These are phyloP conservation scores for Triticum turgidum DNA, from an alignment of 176 grass and related monocot species.

Conservation along the genomic window DNA sequence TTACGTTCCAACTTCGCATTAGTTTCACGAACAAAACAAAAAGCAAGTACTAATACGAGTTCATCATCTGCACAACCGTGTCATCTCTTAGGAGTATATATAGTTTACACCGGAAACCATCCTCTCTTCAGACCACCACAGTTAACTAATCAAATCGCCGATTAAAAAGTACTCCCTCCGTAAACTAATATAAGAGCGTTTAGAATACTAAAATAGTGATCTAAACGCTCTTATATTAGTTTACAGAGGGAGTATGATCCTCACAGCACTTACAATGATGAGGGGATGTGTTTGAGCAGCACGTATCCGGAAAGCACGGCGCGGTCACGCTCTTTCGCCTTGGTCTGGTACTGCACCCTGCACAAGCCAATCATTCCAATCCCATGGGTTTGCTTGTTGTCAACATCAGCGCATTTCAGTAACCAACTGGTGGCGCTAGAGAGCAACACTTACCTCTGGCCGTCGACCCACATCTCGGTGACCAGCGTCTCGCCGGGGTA, in stretches of 20 bases:
- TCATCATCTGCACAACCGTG: neutral
- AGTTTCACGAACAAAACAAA: neutral
- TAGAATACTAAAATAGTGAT: too few species aligned
- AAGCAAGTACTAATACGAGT: neutral
- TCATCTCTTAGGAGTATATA: neutral
- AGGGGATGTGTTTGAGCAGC: conserved; percentile 64
- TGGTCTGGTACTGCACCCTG: conserved; percentile 76
- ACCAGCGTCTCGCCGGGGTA: conserved; percentile 73
- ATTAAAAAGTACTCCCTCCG: neutral
- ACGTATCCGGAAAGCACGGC: conserved; percentile 82
- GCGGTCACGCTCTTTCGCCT: conserved; percentile 74
- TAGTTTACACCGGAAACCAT: neutral
- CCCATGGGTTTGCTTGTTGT: neutral
- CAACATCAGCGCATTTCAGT: neutral
- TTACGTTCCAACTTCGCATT: neutral
- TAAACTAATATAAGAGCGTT: too few species aligned
- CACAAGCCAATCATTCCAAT: conserved; percentile 28
- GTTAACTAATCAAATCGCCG: neutral
- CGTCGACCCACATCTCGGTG: conserved; percentile 88
- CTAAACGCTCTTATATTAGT: too few species aligned
- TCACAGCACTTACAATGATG: conserved; percentile 60
- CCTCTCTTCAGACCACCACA: neutral
- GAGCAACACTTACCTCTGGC: conserved; percentile 53
- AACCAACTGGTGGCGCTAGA: too few species aligned
- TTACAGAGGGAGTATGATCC: too few species aligned